These are phyloP conservation scores for Veloboletus limbatus DNA, from an alignment of 1,284 basidiomycete species.

Conservation along the genomic window DNA sequence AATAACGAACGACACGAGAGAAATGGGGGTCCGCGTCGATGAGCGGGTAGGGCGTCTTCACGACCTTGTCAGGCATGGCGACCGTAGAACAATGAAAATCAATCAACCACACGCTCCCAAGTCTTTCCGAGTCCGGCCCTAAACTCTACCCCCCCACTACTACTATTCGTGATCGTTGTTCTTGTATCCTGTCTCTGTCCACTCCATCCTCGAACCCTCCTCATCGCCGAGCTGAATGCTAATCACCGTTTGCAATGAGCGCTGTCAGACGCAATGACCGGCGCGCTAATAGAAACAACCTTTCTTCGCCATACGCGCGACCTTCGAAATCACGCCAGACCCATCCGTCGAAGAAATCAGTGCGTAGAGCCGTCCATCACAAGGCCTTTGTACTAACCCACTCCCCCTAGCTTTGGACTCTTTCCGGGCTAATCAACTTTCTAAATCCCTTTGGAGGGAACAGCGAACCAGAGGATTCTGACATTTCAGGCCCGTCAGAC, in stretches of 20 bases:
- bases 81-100: conserved; percentile 11
- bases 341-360: conserved; percentile 43
- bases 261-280: conserved; percentile 45
- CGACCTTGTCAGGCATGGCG: conserved; percentile 69
- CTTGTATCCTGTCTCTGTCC: conserved; percentile 18
- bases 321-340: conserved; percentile 19
- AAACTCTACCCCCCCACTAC: conserved; percentile 24
- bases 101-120: conserved; percentile 1
- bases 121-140: conserved; percentile 28
- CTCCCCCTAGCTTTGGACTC: conserved; percentile 47
- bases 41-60: conserved; percentile 75
- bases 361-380: conserved; percentile 22
- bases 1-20: conserved; percentile 83
- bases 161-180: conserved; percentile 17
- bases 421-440: conserved; percentile 45
- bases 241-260: conserved; percentile 41
- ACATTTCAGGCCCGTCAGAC: conserved; percentile 21
- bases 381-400: background rate
- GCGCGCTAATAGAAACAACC: conserved; percentile 38
- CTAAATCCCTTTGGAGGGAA: conserved; percentile 44
- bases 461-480: conserved; percentile 22
- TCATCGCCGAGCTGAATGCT: conserved; percentile 9
- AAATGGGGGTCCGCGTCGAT: conserved; percentile 94
- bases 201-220: conserved; percentile 12
- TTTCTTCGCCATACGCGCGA: conserved; percentile 37